phyloP scores from a whole-genome alignment of 1,284 basidiomycete genomes.

The Austropuccinia psidii region DNA sequence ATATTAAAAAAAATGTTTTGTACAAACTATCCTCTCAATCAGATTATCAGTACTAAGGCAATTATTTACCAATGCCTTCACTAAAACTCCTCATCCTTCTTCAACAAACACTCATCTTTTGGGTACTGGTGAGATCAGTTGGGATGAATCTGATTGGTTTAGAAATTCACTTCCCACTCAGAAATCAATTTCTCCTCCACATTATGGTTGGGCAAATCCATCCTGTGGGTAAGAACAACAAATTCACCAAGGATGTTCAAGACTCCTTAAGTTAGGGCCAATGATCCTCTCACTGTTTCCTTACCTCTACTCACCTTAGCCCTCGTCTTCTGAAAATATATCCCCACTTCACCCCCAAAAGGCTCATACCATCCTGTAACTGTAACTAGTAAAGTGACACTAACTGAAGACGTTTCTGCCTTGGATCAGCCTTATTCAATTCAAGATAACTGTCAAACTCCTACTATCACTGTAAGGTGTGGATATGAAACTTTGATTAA shows the following conservation, averaged over 20 bases:
- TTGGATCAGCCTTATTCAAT: too few relatives aligned
- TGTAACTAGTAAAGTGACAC: conserved; percentile 27
- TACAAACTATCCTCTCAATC: too few relatives aligned
- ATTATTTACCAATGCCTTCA: conserved; percentile 26
- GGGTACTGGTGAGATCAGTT: not conserved
- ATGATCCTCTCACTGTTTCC: not conserved
- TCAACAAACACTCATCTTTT: not conserved
- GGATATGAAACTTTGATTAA: too few relatives aligned
- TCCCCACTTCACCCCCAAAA: conserved; percentile 34
- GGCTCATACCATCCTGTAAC: conserved; percentile 31
- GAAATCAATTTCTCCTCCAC: too few relatives aligned
- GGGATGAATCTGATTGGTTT: not conserved
- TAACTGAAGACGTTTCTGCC: conserved; percentile 14
- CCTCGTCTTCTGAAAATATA: not conserved
- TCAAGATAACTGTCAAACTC: not conserved
- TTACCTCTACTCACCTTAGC: not conserved
- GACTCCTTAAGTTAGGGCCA: not conserved
- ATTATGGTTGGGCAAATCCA: too few relatives aligned
- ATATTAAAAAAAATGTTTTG: too few relatives aligned
- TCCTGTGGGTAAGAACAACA: too few relatives aligned
- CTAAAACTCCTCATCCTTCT: not conserved
- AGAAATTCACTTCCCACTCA: not conserved
- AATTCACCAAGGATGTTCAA: too few relatives aligned
- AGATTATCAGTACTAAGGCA: not conserved
- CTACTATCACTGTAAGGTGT: not conserved